A percentile compares a stretch with the other conserved stretches of the same genome.
These are phyloP conservation scores for Colletotrichum coccodes DNA, from an alignment of 2,329 filamentous ascomycete species.

Conservation along the genomic window DNA sequence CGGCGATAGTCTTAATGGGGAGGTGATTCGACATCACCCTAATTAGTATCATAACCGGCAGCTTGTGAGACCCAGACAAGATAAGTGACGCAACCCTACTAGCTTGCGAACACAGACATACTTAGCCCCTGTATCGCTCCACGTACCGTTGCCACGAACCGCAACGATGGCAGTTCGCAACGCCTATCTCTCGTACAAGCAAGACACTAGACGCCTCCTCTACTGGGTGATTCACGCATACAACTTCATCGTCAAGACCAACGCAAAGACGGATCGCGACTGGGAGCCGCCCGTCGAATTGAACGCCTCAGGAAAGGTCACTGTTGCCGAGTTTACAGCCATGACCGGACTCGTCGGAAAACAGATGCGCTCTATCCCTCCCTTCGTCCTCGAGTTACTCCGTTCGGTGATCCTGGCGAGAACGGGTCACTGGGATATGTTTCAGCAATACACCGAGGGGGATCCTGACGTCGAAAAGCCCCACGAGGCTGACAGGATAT, in stretches of 20 bases:
- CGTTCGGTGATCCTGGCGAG: constrained; percentile 49
- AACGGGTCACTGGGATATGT: constrained; percentile 40
- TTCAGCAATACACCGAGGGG: constrained; percentile 43
- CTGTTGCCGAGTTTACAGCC: constrained; percentile 46
- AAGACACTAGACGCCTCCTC: constrained; percentile 46
- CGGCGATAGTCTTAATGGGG: background rate
- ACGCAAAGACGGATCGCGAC: constrained; percentile 15
- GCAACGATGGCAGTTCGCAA: constrained; percentile 40
- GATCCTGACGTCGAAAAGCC: constrained; percentile 49
- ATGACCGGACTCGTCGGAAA: constrained; percentile 52
- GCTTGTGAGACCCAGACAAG: background rate
- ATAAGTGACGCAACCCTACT: background rate
- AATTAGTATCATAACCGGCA: background rate
- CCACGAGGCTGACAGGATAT: constrained; percentile 52
- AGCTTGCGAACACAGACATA: background rate
- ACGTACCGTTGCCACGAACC: background rate
- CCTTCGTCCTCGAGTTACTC: constrained; percentile 48
- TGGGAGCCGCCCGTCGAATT: constrained; percentile 19
- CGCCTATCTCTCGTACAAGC: constrained; percentile 50
- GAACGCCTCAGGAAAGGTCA: constrained; percentile 51
- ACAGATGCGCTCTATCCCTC: constrained; percentile 44
- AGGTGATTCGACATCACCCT: background rate
- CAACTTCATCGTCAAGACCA: constrained; percentile 46
- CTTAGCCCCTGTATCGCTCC: background rate
- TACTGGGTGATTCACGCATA: constrained; percentile 52